A percentile compares a stretch with the other conserved stretches of the same genome.
Evolutionary conservation across 2,329 filamentous ascomycete genomes (phyloP).

Genomic region (Sporothrix luriei): DNA sequence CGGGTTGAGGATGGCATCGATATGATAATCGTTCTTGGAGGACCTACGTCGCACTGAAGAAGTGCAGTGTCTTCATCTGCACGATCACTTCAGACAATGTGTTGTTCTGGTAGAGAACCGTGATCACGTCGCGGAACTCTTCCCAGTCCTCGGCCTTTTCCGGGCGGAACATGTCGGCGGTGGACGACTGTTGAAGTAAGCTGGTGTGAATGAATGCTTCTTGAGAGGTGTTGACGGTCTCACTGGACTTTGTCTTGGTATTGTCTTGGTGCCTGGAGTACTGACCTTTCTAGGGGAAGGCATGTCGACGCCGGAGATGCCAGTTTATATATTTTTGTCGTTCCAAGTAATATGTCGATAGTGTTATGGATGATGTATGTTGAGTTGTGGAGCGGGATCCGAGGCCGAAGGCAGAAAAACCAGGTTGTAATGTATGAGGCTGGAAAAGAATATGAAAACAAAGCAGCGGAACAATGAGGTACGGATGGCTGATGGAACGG

Average conservation of each 20-base stretch:
- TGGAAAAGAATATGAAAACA: neutral
- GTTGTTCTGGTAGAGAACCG: conserved; percentile 41
- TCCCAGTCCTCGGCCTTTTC: conserved; percentile 43
- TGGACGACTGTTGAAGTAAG: neutral
- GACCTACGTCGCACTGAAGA: conserved; percentile 42
- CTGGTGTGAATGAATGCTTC: too few species aligned
- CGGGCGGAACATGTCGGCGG: conserved; percentile 35
- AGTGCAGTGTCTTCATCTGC: conserved; percentile 41
- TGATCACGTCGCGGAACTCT: conserved; percentile 40
- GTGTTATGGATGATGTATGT: neutral
- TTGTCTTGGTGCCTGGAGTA: neutral
- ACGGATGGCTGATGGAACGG: neutral
- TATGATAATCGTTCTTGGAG: too few species aligned
- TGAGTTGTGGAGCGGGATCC: neutral
- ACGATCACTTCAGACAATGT: conserved; percentile 46
- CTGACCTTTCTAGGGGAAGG: neutral
- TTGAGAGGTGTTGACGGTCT: neutral
- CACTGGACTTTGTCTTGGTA: neutral
- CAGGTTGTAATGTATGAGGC: neutral
- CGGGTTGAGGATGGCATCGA: too few species aligned
- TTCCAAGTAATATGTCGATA: neutral
- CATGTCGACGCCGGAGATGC: neutral
- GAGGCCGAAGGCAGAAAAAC: neutral
- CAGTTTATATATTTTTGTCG: neutral
- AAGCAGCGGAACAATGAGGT: neutral